These are phyloP conservation scores for Hippophae rhamnoides DNA, from an alignment of 306 rosid species.

Conservation along the genomic window DNA sequence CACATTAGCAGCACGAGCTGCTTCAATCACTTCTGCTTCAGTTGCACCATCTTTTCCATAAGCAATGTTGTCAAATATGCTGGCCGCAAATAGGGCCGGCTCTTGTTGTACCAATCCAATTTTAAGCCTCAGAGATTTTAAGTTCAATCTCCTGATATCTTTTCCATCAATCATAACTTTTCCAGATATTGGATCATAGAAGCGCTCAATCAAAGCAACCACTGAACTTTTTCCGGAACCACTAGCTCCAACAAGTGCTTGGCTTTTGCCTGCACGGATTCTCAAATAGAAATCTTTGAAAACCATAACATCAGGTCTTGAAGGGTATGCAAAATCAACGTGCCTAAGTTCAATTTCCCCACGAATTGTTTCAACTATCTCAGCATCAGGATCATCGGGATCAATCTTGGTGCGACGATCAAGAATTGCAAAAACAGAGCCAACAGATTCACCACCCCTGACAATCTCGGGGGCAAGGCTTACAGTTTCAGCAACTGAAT, in stretches of 20 bases:
- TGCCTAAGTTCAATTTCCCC: constrained; percentile 95
- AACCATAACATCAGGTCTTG: constrained; percentile 83
- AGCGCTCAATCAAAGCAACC: constrained; percentile 72
- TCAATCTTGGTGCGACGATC: constrained; percentile 75
- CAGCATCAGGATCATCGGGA: constrained; percentile 83
- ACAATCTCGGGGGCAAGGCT: constrained; percentile 99
- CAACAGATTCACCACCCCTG: constrained; percentile 89
- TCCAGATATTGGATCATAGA: constrained; percentile 80
- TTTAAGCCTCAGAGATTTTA: constrained; percentile 72
- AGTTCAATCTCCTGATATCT: constrained; percentile 64
- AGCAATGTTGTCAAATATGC: constrained; percentile 85
- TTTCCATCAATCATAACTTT: constrained; percentile 95
- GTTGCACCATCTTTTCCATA: constrained; percentile 87
- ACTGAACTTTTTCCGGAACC: constrained; percentile 98
- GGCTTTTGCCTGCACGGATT: constrained; percentile 87
- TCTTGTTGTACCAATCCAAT: constrained; percentile 94
- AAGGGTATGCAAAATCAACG: constrained; percentile 87
- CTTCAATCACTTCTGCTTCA: constrained; percentile 76
- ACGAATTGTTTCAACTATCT: constrained; percentile 57
- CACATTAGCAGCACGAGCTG: constrained; percentile 82
- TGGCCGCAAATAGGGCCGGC: constrained; percentile 83
- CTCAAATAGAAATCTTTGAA: constrained; percentile 73
- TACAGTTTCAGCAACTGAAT: constrained; percentile 96
- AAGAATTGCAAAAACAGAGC: constrained; percentile 81
- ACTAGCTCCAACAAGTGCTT: constrained; percentile 95